Percentiles rank a stretch among this genome's conserved stretches.
Evolutionary conservation across 2,329 filamentous ascomycete genomes (phyloP).

Genomic region (Aspergillus sp.): DNA sequence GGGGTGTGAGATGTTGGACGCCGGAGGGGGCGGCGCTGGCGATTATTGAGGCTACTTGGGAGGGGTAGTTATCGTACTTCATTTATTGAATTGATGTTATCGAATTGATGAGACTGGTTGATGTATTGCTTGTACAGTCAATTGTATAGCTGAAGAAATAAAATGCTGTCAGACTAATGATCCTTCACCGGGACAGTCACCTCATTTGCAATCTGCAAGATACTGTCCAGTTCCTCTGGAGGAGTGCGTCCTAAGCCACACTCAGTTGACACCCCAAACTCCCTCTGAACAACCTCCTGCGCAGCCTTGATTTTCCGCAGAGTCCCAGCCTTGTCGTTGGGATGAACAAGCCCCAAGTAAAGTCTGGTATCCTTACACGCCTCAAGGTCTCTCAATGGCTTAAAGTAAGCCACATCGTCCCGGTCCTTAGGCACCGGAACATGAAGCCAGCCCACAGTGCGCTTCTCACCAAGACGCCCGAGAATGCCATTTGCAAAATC

Average conservation of each 20-base stretch:
- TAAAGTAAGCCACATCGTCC: constrained; percentile 39
- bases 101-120: too few relatives aligned
- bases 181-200: neutral
- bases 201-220: constrained; percentile 53
- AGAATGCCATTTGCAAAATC: constrained; percentile 35
- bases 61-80: too few relatives aligned
- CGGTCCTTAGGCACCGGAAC: constrained; percentile 45
- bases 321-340: constrained; percentile 40
- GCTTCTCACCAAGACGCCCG: neutral
- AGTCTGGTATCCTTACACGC: constrained; percentile 20
- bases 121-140: too few relatives aligned
- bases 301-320: constrained; percentile 39
- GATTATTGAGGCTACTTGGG: too few relatives aligned
- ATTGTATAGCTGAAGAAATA: too few relatives aligned
- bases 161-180: too few relatives aligned
- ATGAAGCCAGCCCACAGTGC: constrained; percentile 36
- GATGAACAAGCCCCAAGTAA: constrained; percentile 44
- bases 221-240: constrained; percentile 19
- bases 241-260: constrained; percentile 36
- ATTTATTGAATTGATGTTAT: too few relatives aligned
- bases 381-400: constrained; percentile 37
- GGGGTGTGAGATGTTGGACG: neutral
- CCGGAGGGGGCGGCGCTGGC: neutral
- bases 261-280: constrained; percentile 45
- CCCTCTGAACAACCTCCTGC: constrained; percentile 22